Evolutionary conservation across 805 yeast species (phyloP).

Genomic region (Torulaspora franciscae): DNA sequence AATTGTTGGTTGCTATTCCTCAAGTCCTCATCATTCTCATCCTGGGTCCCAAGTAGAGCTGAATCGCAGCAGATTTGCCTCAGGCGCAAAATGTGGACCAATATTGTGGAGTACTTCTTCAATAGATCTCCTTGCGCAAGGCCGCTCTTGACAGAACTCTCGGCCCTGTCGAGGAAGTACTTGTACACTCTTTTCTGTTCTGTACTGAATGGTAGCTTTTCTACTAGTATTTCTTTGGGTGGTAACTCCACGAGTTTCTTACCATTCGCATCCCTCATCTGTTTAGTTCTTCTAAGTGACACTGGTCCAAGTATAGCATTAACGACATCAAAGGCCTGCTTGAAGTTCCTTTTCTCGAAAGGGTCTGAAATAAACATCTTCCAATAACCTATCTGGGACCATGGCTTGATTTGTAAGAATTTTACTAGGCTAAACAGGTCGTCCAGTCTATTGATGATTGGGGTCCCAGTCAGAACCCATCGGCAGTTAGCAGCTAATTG

Average conservation of each 20-base stretch:
- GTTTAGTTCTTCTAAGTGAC: slow-evolving; percentile 76
- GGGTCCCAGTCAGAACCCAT: slow-evolving; percentile 92
- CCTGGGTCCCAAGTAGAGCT: slow-evolving; percentile 49
- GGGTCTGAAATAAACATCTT: slow-evolving; percentile 78
- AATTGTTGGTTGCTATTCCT: slow-evolving; percentile 13
- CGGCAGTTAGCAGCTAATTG: slow-evolving; percentile 58
- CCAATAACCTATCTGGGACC: slow-evolving; percentile 86
- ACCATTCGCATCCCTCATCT: slow-evolving; percentile 73
- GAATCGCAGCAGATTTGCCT: slow-evolving; percentile 89
- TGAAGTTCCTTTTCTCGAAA: slow-evolving; percentile 66
- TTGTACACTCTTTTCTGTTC: slow-evolving; percentile 63
- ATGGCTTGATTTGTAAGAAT: slow-evolving; percentile 78
- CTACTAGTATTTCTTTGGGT: slow-evolving; percentile 63
- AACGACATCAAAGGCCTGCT: slow-evolving; percentile 76
- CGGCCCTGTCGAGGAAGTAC: slow-evolving; percentile 64
- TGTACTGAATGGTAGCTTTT: slow-evolving; percentile 60
- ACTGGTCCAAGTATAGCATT: slow-evolving; percentile 81
- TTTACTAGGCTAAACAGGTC: slow-evolving; percentile 75
- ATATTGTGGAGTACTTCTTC: slow-evolving; percentile 68
- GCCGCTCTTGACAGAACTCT: slow-evolving; percentile 54
- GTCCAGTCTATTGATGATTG: slow-evolving; percentile 81
- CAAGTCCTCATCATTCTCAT: slow-evolving; percentile 51
- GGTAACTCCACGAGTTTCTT: slow-evolving; percentile 72
- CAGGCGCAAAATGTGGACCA: slow-evolving; percentile 76
- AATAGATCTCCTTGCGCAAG: slow-evolving; percentile 61